phyloP scores from a whole-genome alignment of 441 rosid species.

The Populus hybrid region DNA sequence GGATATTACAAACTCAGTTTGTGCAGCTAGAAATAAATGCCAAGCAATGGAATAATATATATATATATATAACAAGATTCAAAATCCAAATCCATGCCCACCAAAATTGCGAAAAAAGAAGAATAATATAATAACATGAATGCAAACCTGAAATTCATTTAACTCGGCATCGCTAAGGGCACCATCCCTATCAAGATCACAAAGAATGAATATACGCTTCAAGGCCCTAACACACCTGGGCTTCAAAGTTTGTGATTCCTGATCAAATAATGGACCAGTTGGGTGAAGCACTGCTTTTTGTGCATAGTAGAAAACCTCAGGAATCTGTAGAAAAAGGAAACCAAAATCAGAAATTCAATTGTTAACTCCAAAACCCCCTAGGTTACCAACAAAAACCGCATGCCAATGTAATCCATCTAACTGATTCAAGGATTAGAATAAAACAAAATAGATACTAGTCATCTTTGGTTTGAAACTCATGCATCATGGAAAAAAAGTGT shows the following conservation, averaged over 20 bases:
- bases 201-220: slow-evolving; percentile 70
- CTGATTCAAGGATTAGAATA: neutral
- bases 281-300: slow-evolving; percentile 84
- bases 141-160: slow-evolving; percentile 61
- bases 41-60: neutral
- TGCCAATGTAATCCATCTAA: neutral
- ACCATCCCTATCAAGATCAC: slow-evolving; percentile 68
- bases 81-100: neutral
- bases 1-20: neutral
- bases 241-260: slow-evolving; percentile 65
- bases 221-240: slow-evolving; percentile 88
- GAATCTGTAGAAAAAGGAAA: slow-evolving; percentile 40
- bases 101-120: too few relatives aligned
- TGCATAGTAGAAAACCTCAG: slow-evolving; percentile 66
- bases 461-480: neutral
- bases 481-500: neutral
- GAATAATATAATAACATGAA: neutral
- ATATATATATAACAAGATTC: neutral
- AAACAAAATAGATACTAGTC: neutral
- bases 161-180: slow-evolving; percentile 62
- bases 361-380: neutral
- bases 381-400: neutral
- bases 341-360: neutral
- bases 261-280: slow-evolving; percentile 70
- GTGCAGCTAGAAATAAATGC: neutral